phyloP scores from a whole-genome alignment of 2,329 filamentous ascomycete species.

The Paraconiothyrium brasiliense region DNA sequence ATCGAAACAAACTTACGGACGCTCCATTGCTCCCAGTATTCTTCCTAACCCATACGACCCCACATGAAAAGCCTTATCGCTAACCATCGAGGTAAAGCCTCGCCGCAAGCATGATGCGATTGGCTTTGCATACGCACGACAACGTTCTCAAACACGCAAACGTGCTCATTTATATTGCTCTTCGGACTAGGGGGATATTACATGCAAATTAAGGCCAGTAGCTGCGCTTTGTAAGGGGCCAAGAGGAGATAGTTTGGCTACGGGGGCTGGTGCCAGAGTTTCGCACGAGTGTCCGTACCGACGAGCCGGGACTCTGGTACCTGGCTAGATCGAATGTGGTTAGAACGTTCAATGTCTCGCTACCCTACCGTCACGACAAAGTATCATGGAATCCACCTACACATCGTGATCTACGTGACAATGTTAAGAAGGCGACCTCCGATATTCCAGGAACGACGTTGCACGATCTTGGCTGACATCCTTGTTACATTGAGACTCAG shows the following conservation, averaged over 20 bases:
- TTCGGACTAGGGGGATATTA: background rate
- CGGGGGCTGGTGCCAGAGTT: background rate
- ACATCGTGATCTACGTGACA: too few species aligned
- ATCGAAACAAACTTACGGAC: background rate
- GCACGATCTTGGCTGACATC: too few species aligned
- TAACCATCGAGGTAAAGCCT: background rate
- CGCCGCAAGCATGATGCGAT: background rate
- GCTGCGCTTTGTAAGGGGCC: background rate
- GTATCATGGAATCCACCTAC: too few species aligned
- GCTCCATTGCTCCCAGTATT: background rate
- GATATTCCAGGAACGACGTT: too few species aligned
- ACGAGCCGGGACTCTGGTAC: background rate
- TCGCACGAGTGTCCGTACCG: background rate
- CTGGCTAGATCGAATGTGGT: background rate
- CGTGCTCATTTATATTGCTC: conserved; percentile 6
- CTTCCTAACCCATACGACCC: background rate
- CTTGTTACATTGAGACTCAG: too few species aligned
- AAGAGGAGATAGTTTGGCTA: background rate
- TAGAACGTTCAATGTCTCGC: background rate
- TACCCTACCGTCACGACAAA: background rate
- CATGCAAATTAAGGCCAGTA: background rate
- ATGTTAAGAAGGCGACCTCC: too few species aligned
- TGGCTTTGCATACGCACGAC: background rate
- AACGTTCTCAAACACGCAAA: background rate
- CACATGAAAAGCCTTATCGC: background rate